A percentile compares a stretch with the other conserved stretches of the same genome.
These are phyloP conservation scores for Saccharomycopsis olivae DNA, from an alignment of 805 yeast genomes.

Conservation along the genomic window DNA sequence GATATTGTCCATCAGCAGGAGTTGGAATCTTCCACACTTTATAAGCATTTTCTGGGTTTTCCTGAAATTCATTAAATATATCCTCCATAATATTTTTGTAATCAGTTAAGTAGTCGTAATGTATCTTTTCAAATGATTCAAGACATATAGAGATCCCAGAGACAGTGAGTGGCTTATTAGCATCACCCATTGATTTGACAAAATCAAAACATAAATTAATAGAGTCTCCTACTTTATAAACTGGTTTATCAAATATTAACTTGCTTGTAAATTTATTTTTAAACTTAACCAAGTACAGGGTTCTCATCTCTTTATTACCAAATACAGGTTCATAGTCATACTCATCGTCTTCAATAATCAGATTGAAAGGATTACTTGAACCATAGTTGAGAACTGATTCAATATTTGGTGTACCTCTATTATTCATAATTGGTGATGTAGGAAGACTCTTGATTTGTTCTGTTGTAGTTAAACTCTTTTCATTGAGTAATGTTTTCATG, in stretches of 20 bases:
- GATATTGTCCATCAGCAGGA: not conserved
- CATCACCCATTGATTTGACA: constrained; percentile 20
- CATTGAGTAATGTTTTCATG: constrained; percentile 14
- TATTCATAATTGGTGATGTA: constrained; percentile 5
- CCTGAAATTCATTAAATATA: constrained; percentile 8
- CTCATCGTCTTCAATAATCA: not conserved
- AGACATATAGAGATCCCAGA: constrained; percentile 29
- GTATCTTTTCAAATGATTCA: constrained; percentile 28
- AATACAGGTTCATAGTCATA: not conserved
- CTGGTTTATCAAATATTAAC: constrained; percentile 29
- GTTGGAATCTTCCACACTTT: constrained; percentile 15
- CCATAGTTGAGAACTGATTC: not conserved
- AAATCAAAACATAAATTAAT: constrained; percentile 31
- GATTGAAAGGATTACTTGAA: not conserved
- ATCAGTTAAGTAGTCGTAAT: constrained; percentile 23
- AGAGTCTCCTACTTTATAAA: constrained; percentile 36
- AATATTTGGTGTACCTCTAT: not conserved
- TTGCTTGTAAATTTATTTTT: constrained; percentile 32
- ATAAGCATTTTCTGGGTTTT: constrained; percentile 11
- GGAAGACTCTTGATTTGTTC: constrained; percentile 18
- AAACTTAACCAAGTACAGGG: constrained; percentile 31
- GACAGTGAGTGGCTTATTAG: constrained; percentile 24
- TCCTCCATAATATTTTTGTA: constrained; percentile 4
- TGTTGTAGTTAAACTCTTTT: constrained; percentile 13
- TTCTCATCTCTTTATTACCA: constrained; percentile 21